Conservation (phyloP, 331 rosid species). For the Acacia concinna region DNA sequence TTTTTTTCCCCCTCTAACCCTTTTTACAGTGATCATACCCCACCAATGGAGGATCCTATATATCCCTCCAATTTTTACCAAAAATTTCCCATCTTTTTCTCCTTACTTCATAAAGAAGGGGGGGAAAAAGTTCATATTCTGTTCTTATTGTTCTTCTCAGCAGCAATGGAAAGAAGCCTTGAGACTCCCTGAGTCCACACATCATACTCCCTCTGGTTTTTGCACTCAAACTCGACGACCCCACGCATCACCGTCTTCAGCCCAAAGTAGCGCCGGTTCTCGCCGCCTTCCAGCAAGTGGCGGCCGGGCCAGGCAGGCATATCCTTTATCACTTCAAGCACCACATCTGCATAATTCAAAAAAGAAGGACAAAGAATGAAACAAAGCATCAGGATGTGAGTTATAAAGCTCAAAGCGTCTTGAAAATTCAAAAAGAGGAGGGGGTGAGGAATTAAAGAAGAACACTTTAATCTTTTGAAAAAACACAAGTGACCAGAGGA, state of each 20-base stretch:
- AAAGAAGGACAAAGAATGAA: neutral
- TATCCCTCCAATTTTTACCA: conserved; percentile 26
- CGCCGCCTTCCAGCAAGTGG: conserved; percentile 83
- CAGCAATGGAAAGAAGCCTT: conserved; percentile 70
- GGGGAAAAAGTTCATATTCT: conserved; percentile 35
- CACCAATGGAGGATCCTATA: conserved; percentile 30
- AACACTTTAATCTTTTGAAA: conserved; percentile 42
- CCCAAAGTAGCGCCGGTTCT: conserved; percentile 87
- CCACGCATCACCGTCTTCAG: conserved; percentile 75
- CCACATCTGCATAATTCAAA: conserved; percentile 58
- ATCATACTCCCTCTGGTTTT: conserved; percentile 76
- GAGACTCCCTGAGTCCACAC: conserved; percentile 96
- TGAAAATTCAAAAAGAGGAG: conserved; percentile 24
- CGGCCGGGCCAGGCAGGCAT: conserved; percentile 98
- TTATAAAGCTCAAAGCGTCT: too few species aligned
- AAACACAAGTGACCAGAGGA: conserved; percentile 29
- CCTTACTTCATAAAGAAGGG: neutral
- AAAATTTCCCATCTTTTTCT: neutral
- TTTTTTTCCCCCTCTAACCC: neutral
- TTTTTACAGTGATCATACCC: conserved; percentile 61
- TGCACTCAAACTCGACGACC: conserved; percentile 84
- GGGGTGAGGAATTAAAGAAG: conserved; percentile 32
- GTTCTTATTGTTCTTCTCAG: conserved; percentile 60
- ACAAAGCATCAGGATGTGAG: neutral
- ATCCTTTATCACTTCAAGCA: conserved; percentile 71